phyloP scores from a whole-genome alignment of 2,329 filamentous ascomycete genomes.

The Clarireedia monteithiana region DNA sequence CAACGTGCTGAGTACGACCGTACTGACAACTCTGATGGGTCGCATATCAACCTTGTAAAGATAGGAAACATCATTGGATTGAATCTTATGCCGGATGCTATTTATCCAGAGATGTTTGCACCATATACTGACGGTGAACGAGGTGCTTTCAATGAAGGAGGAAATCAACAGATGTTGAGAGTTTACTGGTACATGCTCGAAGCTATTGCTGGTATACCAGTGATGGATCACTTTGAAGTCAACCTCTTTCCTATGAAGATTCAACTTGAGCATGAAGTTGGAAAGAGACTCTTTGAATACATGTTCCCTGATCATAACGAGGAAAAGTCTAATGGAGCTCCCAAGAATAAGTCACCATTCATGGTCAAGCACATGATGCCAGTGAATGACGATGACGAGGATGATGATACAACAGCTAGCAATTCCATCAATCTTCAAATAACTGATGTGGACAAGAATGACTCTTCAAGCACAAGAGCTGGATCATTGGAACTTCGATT shows the following conservation, averaged over 20 bases:
- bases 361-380: conserved; percentile 44
- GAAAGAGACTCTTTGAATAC: conserved; percentile 91
- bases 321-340: conserved; percentile 28
- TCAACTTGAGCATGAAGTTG: conserved; percentile 86
- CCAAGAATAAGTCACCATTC: conserved; percentile 55
- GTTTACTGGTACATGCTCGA: conserved; percentile 99
- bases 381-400: conserved; percentile 28
- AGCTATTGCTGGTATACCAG: conserved; percentile 92
- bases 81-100: conserved; percentile 81
- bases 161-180: conserved; percentile 74
- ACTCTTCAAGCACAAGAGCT: conserved; percentile 51
- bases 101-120: conserved; percentile 93
- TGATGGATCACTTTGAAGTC: conserved; percentile 95
- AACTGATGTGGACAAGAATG: conserved; percentile 35
- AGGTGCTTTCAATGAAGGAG: conserved; percentile 42
- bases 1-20: conserved; percentile 88
- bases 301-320: conserved; percentile 76
- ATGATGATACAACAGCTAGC: conserved; percentile 28
- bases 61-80: conserved; percentile 82
- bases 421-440: conserved; percentile 13
- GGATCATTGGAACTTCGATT: conserved; percentile 76
- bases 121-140: conserved; percentile 70
- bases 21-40: conserved; percentile 94
- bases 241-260: conserved; percentile 89
- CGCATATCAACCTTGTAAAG: conserved; percentile 86